Percentiles rank a stretch among this genome's conserved stretches.
Conservation (phyloP, 2,329 filamentous ascomycete genomes). For the Fusarium setosum region DNA sequence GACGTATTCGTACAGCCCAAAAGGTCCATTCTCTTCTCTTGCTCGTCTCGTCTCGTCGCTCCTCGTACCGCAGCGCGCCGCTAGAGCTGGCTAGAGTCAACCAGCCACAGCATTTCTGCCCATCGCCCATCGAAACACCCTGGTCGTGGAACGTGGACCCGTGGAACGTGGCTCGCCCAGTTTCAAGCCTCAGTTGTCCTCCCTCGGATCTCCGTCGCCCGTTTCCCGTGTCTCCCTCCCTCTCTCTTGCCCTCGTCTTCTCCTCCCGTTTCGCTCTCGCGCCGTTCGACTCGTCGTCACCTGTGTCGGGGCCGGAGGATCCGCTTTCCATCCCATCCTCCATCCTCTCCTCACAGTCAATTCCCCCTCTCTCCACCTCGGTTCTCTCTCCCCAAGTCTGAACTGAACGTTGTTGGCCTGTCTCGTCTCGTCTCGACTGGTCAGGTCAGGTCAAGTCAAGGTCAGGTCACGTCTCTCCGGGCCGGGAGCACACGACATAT, state of each 20-base stretch:
- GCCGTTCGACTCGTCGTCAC: slow-evolving; percentile 30
- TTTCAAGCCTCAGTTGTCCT: slow-evolving; percentile 24
- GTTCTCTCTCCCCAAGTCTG: slow-evolving; percentile 13
- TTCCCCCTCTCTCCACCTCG: slow-evolving; percentile 5
- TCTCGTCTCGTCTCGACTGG: slow-evolving; percentile 26
- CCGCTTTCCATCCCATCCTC: slow-evolving; percentile 20
- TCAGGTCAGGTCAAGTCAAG: slow-evolving; percentile 40
- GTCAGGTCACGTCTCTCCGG: slow-evolving; percentile 42
- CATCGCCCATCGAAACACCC: slow-evolving; percentile 5
- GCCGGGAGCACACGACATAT: slow-evolving; percentile 39
- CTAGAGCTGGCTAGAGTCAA: slow-evolving; percentile 15
- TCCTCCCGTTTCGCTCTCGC: slow-evolving; percentile 10
- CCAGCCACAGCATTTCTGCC: slow-evolving; percentile 35
- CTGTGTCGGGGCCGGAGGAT: slow-evolving; percentile 29
- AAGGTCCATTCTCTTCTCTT: slow-evolving; percentile 6
- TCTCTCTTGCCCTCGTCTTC: slow-evolving; percentile 1
- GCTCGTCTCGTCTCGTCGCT: slow-evolving; percentile 8
- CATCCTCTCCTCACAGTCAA: slow-evolving; percentile 15
- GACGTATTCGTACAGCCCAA: slow-evolving; percentile 34
- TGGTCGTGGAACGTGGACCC: slow-evolving; percentile 14
- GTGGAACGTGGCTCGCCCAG: slow-evolving; percentile 34
- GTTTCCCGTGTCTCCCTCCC: slow-evolving; percentile 7
- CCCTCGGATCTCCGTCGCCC: slow-evolving; percentile 10
- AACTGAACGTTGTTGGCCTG: slow-evolving; percentile 19
- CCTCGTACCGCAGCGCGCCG: slow-evolving; percentile 3